Conservation (phyloP, 345 rosid species). For the Cochlearia excelsa region DNA sequence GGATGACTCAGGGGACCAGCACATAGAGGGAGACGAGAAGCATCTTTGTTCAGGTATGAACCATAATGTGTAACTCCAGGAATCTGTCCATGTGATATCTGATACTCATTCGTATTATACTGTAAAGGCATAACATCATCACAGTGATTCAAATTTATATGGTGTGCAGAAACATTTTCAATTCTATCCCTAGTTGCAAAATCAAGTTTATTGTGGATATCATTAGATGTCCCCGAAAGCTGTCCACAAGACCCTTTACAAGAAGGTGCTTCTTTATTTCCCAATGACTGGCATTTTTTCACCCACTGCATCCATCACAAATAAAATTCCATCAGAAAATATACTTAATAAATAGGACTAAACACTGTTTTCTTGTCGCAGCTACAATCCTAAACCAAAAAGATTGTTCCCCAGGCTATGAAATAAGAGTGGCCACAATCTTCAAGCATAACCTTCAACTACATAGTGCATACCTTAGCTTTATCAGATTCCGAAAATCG, state of each 20-base stretch:
- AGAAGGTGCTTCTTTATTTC: slow-evolving; percentile 42
- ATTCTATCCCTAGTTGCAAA: slow-evolving; percentile 47
- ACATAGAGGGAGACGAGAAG: slow-evolving; percentile 29
- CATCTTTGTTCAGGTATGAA: slow-evolving; percentile 32
- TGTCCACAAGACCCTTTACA: slow-evolving; percentile 38
- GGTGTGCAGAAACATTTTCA: slow-evolving; percentile 44
- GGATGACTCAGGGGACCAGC: slow-evolving; percentile 28
- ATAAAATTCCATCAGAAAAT: slow-evolving; percentile 11
- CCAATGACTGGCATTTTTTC: slow-evolving; percentile 52
- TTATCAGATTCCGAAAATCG: slow-evolving; percentile 52
- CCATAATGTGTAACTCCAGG: slow-evolving; percentile 42
- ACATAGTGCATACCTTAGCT: slow-evolving; percentile 49
- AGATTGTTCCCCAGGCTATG: background rate
- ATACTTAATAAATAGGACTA: background rate
- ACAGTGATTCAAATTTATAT: slow-evolving; percentile 38
- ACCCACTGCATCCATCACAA: slow-evolving; percentile 56
- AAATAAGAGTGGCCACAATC: background rate
- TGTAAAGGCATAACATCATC: slow-evolving; percentile 92
- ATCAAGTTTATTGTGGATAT: slow-evolving; percentile 68
- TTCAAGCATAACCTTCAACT: background rate
- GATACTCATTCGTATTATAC: slow-evolving; percentile 72
- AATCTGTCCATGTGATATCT: slow-evolving; percentile 56
- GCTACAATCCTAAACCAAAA: background rate
- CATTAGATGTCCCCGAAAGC: slow-evolving; percentile 48
- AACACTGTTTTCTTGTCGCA: background rate